These are phyloP conservation scores for Aspergillus pseudoviridinutans DNA, from an alignment of 2,329 filamentous ascomycete genomes.

Conservation along the genomic window DNA sequence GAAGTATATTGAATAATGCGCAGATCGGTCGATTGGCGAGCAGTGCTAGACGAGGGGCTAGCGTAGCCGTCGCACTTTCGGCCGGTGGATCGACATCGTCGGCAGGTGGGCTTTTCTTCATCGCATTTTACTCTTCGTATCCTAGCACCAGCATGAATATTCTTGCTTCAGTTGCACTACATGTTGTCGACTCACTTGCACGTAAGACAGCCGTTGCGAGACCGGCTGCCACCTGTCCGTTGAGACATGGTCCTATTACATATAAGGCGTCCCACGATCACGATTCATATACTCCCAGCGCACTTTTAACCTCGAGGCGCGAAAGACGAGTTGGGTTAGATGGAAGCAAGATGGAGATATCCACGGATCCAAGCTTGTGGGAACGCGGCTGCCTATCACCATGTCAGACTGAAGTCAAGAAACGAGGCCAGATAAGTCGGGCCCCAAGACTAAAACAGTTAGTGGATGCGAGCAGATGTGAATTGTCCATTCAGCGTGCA, in stretches of 20 bases:
- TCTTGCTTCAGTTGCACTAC: background rate
- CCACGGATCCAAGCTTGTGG: background rate
- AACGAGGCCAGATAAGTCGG: background rate
- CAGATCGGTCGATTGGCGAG: constrained; percentile 16
- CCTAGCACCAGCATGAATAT: constrained; percentile 25
- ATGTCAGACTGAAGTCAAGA: background rate
- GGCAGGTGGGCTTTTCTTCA: constrained; percentile 51
- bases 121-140: constrained; percentile 57
- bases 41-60: constrained; percentile 6
- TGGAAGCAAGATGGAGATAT: background rate
- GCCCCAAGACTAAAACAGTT: background rate
- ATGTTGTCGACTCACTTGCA: constrained; percentile 46
- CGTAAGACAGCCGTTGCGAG: constrained; percentile 45
- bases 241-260: background rate
- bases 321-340: background rate
- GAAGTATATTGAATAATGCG: constrained; percentile 20
- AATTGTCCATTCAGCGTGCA: background rate
- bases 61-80: constrained; percentile 55
- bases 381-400: background rate
- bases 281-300: background rate
- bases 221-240: constrained; percentile 5
- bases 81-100: constrained; percentile 53
- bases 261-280: background rate
- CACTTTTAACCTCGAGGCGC: background rate
- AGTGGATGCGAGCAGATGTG: background rate